Base-by-base conservation (phyloP, 1,139 yeast genomes). In the Geotrichum phurueaensis region DNA sequence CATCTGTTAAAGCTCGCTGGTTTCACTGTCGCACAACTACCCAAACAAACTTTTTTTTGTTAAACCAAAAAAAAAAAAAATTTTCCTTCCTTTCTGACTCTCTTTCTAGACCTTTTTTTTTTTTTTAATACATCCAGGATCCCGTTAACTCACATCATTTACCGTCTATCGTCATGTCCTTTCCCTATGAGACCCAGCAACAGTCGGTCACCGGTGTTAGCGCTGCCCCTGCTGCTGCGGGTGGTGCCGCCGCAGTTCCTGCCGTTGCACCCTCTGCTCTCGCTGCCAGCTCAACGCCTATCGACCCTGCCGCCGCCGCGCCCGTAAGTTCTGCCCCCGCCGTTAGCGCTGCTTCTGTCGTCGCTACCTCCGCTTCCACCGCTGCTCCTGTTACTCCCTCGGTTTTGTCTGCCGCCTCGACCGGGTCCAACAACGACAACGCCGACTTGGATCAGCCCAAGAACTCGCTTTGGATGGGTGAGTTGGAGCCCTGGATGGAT, bases 401-500 rank as follows among this genome's bases (percentile, higher is more conserved):
- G 7, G 45, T 39, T 39, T 39, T n/a, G 18, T 39, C 45, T 39
- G 45, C 45, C 20, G 18, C 45, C n/a, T 39, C 45, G 45, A 39
- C 20, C 20, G 20, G 45, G 5, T 39, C 45, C 18, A 39, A 15
- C 45, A 39, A 13, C 20, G 45, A 39, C 45, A 39, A 15, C 6
- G 45, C 18, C 18, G 45, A 39, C 18, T 15, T 39, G 20, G 45
- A 39, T 39, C 45, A 13, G 20, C 45, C 45, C 45, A 39, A 39
- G n/a, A 68, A 68, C 53, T 39, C 45, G 45, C 45, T 39, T n/a
- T 39, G 45, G 45, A 39, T 39, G 97, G 98, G 97, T 10, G 97
- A 91, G 71, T 76, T 92, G 55, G 97, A 91, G 67, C 89, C 95
- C 1, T 79, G 84, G 75, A 88, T 95, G 85, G 90, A 87, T 65